Percentiles rank a stretch among this genome's conserved stretches.
Conservation (phyloP, 2,329 filamentous ascomycete genomes). For the Stagonosporopsis rhizophila region DNA sequence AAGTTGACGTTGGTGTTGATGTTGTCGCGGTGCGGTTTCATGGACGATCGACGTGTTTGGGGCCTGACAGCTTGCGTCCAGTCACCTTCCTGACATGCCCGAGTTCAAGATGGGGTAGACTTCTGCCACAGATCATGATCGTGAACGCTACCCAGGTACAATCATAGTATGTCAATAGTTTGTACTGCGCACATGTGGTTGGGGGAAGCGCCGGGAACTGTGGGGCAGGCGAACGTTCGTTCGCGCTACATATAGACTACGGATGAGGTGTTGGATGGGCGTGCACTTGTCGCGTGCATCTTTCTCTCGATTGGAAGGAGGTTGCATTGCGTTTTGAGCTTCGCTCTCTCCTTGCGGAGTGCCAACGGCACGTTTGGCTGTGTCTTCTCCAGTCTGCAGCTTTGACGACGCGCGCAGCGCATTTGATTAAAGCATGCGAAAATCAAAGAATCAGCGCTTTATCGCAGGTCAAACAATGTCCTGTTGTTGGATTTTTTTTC, state of each 20-base stretch:
- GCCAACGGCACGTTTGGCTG: not conserved
- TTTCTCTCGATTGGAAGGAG: not conserved
- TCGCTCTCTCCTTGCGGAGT: not conserved
- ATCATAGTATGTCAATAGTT: no score
- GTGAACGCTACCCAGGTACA: no score
- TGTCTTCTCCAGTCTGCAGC: not conserved
- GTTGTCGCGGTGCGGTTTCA: constrained; percentile 14
- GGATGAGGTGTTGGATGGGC: not conserved
- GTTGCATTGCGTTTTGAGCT: not conserved
- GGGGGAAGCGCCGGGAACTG: no score
- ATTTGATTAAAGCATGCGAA: no score
- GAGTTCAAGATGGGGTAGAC: not conserved
- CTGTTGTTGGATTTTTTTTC: no score
- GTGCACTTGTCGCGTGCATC: not conserved
- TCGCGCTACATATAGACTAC: no score
- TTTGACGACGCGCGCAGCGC: not conserved
- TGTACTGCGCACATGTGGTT: no score
- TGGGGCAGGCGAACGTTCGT: not conserved
- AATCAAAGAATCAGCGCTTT: not conserved
- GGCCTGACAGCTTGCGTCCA: not conserved
- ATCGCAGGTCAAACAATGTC: not conserved
- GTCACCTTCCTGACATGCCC: not conserved
- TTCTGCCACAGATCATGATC: no score
- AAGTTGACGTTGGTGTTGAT: constrained; percentile 1
- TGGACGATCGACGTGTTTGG: constrained; percentile 1